Evolutionary conservation across 2,329 filamentous ascomycete genomes (phyloP).

Genomic region (Calonectria pteridis): DNA sequence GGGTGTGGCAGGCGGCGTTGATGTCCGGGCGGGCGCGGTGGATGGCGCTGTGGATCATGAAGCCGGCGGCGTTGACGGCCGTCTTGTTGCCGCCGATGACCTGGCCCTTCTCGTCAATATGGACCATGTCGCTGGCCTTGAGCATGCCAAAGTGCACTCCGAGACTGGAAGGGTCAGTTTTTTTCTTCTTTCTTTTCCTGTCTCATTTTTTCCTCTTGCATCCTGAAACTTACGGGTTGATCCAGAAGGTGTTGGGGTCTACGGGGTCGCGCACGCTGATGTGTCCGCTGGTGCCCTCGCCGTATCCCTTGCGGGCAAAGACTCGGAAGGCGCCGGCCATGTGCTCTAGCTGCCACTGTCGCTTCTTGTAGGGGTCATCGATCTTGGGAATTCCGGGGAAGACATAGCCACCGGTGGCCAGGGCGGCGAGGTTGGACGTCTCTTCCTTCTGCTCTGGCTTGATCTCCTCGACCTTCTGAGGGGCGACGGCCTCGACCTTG

Average conservation of each 20-base stretch:
- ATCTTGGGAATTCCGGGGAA: constrained; percentile 67
- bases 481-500: constrained; percentile 15
- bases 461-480: neutral
- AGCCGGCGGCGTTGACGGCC: constrained; percentile 69
- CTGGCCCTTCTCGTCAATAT: constrained; percentile 68
- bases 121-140: constrained; percentile 71
- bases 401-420: constrained; percentile 38
- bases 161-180: constrained; percentile 42
- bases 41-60: constrained; percentile 71
- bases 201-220: too few species aligned
- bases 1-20: constrained; percentile 70
- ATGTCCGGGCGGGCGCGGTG: constrained; percentile 70
- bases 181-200: neutral
- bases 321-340: constrained; percentile 60
- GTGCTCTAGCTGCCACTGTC: constrained; percentile 51
- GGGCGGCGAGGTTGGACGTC: neutral
- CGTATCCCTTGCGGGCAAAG: constrained; percentile 60
- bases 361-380: constrained; percentile 56
- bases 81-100: constrained; percentile 68
- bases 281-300: constrained; percentile 73
- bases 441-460: neutral
- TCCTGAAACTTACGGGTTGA: constrained; percentile 61
- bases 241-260: constrained; percentile 70
- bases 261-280: constrained; percentile 73
- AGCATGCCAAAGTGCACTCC: constrained; percentile 71